A percentile compares a stretch with the other conserved stretches of the same genome.
Evolutionary conservation across 768 basidiomycete species (phyloP).

Genomic region (Porpolomopsis calyptriformis): DNA sequence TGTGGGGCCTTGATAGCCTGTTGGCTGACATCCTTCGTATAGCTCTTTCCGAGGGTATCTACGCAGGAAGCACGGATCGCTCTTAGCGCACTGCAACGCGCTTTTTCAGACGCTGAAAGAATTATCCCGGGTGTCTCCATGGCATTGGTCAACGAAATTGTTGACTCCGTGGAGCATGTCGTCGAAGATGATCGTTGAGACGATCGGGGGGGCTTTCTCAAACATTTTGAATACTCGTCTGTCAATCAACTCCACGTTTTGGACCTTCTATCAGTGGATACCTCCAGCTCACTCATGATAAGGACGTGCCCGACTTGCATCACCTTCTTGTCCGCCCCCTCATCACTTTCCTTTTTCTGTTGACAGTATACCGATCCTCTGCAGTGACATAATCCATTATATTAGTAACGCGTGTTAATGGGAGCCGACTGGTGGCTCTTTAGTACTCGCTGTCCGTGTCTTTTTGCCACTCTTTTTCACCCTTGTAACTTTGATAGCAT

Average conservation of each 20-base stretch:
- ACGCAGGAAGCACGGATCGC: slow-evolving; percentile 87
- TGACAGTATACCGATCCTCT: not conserved
- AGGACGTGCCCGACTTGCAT: slow-evolving; percentile 10
- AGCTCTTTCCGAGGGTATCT: slow-evolving; percentile 89
- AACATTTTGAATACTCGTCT: not conserved
- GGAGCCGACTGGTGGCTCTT: not conserved
- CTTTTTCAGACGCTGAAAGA: slow-evolving; percentile 90
- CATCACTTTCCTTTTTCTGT: slow-evolving; percentile 8
- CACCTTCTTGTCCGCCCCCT: slow-evolving; percentile 8
- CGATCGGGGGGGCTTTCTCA: not conserved
- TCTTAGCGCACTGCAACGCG: slow-evolving; percentile 76
- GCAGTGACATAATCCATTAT: not conserved
- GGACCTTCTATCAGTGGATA: not conserved
- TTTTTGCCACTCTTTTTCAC: slow-evolving; percentile 65
- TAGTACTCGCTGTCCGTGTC: slow-evolving; percentile 49
- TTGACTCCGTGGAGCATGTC: slow-evolving; percentile 85
- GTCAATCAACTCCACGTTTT: not conserved
- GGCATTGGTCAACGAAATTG: slow-evolving; percentile 89
- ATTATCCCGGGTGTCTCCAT: slow-evolving; percentile 91
- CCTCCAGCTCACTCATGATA: slow-evolving; percentile 4
- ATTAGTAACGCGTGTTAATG: not conserved
- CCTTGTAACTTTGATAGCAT: slow-evolving; percentile 67
- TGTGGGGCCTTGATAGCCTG: not conserved
- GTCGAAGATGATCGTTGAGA: slow-evolving; percentile 65
- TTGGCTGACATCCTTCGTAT: slow-evolving; percentile 8